Base-by-base conservation (phyloP, 1,284 basidiomycete species). In the Cryptococcus wingfieldii region DNA sequence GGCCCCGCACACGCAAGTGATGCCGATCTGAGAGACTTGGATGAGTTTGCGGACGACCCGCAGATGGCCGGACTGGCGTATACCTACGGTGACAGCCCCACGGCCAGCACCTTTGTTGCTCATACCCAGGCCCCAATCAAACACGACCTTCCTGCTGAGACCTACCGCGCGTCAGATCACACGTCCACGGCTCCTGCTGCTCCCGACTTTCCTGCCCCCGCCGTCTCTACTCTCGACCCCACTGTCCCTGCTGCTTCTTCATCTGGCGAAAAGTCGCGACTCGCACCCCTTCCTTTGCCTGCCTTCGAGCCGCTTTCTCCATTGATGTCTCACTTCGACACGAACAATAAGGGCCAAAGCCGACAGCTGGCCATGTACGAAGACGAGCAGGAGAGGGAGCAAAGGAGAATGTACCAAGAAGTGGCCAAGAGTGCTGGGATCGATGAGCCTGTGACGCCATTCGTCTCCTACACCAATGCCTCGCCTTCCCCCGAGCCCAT, bases 371-470 rank as follows among this genome's bases (percentile, higher is more conserved):
- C 61, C 14, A 62, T 66, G 60, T 67, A 65, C 54, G 61, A 68
- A 47, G 58, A 64, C 42, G 64, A 66, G 34, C 47, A 53, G 6
- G 45, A 46, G 7, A 39, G 54, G 9, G 18, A 50, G 18, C 67
- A 67, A 51, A 71, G 65, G 49, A 57, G 64, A 46, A 65, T 73
- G 60, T 75, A 75, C 55, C 62, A 61, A 16, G 73, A 76, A 53
- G 68, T 76, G 12, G 67, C 72, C 6, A 51, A 51, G 3, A 66
- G 65, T 18, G 72, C 71, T n/a, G 69, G 71, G 13, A 60, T 75
- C 38, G 44, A 55, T 8, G 71, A 72, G 50, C 71, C 70, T 10
- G 50, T 53, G 14, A 71, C 71, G 10, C 71, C 71, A 19, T 47
- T 58, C 28, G 59, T 63, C 18, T 58, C 64, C 5, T 16, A 8